Conservation (phyloP, 352 stramenopile genomes). For the Globisporangium cystogenes region DNA sequence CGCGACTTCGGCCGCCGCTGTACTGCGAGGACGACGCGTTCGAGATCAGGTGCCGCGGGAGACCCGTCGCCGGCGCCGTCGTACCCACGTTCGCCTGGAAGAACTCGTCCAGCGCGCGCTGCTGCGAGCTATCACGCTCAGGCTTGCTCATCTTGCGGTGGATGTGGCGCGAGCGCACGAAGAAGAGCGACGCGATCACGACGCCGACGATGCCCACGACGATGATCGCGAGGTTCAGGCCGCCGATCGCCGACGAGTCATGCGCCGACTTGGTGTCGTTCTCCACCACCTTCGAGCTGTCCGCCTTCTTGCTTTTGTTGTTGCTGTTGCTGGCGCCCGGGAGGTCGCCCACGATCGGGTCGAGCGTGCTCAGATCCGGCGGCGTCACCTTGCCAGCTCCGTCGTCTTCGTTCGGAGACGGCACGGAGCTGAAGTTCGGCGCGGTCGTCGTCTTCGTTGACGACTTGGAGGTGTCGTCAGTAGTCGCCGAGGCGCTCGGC, state of each 20-base stretch:
- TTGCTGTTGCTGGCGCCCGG: slow-evolving; percentile 7
- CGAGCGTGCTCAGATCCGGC: slow-evolving; percentile 21
- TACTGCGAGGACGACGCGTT: slow-evolving; percentile 11
- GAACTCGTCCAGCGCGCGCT: slow-evolving; percentile 44
- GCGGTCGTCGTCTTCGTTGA: slow-evolving; percentile 4
- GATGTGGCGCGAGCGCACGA: slow-evolving; percentile 31
- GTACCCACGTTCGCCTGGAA: slow-evolving; percentile 44
- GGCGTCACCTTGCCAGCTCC: slow-evolving; percentile 10
- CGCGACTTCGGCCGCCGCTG: slow-evolving; percentile 4
- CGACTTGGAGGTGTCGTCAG: neutral
- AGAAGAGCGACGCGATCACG: slow-evolving; percentile 50
- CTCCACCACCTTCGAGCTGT: slow-evolving; percentile 6
- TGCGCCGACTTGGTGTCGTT: slow-evolving; percentile 18
- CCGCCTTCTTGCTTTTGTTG: slow-evolving; percentile 10
- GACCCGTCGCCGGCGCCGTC: slow-evolving; percentile 4
- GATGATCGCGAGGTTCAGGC: slow-evolving; percentile 35
- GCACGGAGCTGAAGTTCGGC: neutral
- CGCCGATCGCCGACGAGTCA: slow-evolving; percentile 18
- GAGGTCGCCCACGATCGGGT: slow-evolving; percentile 19
- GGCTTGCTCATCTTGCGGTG: slow-evolving; percentile 16
- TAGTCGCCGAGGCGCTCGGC: neutral
- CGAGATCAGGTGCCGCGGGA: neutral
- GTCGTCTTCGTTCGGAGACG: slow-evolving; percentile 2
- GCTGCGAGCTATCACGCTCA: slow-evolving; percentile 28
- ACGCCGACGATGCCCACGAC: slow-evolving; percentile 35